Percentiles rank a stretch among this genome's conserved stretches.
Evolutionary conservation across 2,329 filamentous ascomycete species (phyloP).

Genomic region (Trichoderma semiorbis): DNA sequence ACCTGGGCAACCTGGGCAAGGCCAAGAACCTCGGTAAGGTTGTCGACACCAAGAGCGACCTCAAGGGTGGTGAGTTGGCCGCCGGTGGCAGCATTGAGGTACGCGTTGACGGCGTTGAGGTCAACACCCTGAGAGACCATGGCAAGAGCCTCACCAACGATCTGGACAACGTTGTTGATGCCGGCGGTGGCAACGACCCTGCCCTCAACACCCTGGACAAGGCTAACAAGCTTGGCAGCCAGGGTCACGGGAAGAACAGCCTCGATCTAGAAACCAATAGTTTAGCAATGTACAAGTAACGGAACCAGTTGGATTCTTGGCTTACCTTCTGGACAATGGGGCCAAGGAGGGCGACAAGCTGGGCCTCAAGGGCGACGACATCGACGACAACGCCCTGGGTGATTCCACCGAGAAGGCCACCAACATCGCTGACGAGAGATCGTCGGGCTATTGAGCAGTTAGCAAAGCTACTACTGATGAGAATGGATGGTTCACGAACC

Average conservation of each 20-base stretch:
- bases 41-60: conserved; percentile 20
- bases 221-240: conserved; percentile 23
- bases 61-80: conserved; percentile 22
- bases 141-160: conserved; percentile 25
- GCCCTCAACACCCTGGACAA: conserved; percentile 20
- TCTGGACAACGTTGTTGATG: conserved; percentile 19
- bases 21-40: conserved; percentile 21
- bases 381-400: conserved; percentile 19
- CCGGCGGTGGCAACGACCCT: neutral
- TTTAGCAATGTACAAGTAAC: neutral
- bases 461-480: neutral
- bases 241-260: conserved; percentile 23
- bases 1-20: neutral
- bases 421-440: conserved; percentile 8
- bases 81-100: conserved; percentile 23
- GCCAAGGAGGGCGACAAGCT: conserved; percentile 23
- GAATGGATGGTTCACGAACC: neutral
- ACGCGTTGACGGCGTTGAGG: conserved; percentile 23
- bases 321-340: conserved; percentile 20
- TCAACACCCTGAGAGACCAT: conserved; percentile 24
- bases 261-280: conserved; percentile 19
- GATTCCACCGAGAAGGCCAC: neutral
- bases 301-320: neutral
- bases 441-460: neutral
- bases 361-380: conserved; percentile 19